A percentile compares a stretch with the other conserved stretches of the same genome.
phyloP scores from a whole-genome alignment of 345 rosid genomes.

The Populus euphratica region DNA sequence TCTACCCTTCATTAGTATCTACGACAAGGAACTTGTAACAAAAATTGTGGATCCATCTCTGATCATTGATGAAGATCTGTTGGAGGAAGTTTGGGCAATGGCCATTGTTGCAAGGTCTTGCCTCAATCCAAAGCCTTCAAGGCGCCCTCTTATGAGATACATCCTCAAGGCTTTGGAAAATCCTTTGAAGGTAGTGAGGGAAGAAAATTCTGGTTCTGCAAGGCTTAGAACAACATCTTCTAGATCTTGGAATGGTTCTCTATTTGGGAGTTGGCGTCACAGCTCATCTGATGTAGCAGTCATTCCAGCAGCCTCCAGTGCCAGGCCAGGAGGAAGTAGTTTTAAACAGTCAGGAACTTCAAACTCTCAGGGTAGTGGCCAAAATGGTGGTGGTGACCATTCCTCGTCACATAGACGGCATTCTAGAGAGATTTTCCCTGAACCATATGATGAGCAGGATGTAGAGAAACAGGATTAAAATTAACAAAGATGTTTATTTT shows the following conservation, averaged over 20 bases:
- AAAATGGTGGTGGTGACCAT: slow-evolving; percentile 50
- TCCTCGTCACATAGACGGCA: slow-evolving; percentile 78
- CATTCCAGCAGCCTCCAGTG: slow-evolving; percentile 35
- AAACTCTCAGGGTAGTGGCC: slow-evolving; percentile 80
- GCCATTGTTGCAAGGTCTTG: slow-evolving; percentile 93
- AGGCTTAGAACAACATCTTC: slow-evolving; percentile 85
- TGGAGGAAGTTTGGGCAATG: slow-evolving; percentile 99
- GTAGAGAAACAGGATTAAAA: slow-evolving; percentile 47
- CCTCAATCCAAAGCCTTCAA: slow-evolving; percentile 84
- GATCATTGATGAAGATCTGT: slow-evolving; percentile 81
- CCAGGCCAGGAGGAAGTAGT: slow-evolving; percentile 46
- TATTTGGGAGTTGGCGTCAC: slow-evolving; percentile 95
- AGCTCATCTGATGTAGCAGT: slow-evolving; percentile 71
- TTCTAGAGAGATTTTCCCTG: slow-evolving; percentile 86
- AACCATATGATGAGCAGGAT: slow-evolving; percentile 55
- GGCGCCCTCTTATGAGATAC: slow-evolving; percentile 92
- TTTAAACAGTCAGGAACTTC: slow-evolving; percentile 65
- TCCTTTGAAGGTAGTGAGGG: slow-evolving; percentile 83
- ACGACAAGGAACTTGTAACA: slow-evolving; percentile 84
- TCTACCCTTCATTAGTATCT: slow-evolving; percentile 68
- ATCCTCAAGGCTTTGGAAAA: slow-evolving; percentile 90
- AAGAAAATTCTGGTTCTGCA: slow-evolving; percentile 65
- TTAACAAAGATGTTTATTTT: slow-evolving; percentile 31
- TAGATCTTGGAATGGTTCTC: slow-evolving; percentile 85
- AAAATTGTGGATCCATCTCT: slow-evolving; percentile 88